phyloP scores from a whole-genome alignment of 441 rosid species.

The Raphanus hybrid region DNA sequence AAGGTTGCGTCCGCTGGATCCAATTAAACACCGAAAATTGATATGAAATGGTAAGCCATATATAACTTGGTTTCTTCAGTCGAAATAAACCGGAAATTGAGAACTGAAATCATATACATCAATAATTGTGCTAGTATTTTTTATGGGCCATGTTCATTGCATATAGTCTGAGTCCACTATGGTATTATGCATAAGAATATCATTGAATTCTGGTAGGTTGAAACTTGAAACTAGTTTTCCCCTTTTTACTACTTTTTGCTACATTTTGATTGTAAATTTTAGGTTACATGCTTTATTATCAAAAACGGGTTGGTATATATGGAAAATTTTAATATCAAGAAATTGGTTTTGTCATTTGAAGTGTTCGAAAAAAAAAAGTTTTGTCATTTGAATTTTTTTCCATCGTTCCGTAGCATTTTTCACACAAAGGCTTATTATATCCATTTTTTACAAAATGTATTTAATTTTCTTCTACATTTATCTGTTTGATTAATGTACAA shows the following conservation, averaged over 20 bases:
- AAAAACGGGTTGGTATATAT: not conserved
- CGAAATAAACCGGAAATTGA: not conserved
- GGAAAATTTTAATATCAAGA: not conserved
- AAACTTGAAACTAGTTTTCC: not conserved
- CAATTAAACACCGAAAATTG: not conserved
- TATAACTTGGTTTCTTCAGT: not conserved
- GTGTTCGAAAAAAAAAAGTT: too few species aligned
- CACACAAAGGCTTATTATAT: not conserved
- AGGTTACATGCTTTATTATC: not conserved
- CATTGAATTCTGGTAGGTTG: slow-evolving; percentile 1
- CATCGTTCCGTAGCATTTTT: not conserved
- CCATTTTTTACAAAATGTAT: not conserved
- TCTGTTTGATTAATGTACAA: not conserved
- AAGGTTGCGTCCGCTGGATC: slow-evolving; percentile 23
- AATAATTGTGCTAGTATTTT: not conserved
- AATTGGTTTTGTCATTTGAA: not conserved
- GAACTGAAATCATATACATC: not conserved
- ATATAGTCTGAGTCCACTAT: not conserved
- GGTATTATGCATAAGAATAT: not conserved
- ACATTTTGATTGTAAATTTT: not conserved
- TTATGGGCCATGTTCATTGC: not conserved
- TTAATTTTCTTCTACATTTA: not conserved
- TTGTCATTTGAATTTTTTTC: not conserved
- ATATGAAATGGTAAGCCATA: not conserved
- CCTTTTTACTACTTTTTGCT: not conserved